These are phyloP conservation scores for Byssoonygena ceratinophila DNA, from an alignment of 2,329 filamentous ascomycete species.

Conservation along the genomic window DNA sequence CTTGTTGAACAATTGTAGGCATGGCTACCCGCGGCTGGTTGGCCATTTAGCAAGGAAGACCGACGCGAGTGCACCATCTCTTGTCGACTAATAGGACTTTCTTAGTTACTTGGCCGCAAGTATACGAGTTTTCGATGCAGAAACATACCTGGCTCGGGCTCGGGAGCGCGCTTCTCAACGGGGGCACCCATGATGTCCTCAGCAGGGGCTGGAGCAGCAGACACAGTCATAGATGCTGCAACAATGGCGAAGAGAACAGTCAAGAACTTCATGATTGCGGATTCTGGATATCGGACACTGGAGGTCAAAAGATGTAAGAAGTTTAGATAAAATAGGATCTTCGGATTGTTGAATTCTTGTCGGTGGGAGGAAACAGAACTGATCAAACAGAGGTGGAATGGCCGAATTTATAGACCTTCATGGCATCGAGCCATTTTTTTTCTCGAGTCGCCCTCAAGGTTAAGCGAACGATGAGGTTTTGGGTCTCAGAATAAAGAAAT, in stretches of 20 bases:
- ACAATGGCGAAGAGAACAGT: conserved; percentile 35
- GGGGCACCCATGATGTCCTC: conserved; percentile 7
- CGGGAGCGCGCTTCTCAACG: conserved; percentile 8
- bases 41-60: conserved; percentile 30
- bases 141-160: conserved; percentile 10
- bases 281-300: background rate
- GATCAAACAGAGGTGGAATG: background rate
- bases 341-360: background rate
- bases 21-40: background rate
- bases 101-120: conserved; percentile 12
- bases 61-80: conserved; percentile 27
- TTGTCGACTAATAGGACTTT: conserved; percentile 17
- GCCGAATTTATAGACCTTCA: conserved; percentile 6
- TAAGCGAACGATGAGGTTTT: background rate
- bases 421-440: background rate
- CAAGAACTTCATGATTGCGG: conserved; percentile 40
- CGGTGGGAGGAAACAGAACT: background rate
- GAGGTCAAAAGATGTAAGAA: background rate
- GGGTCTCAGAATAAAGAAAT: background rate
- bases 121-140: conserved; percentile 24
- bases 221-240: conserved; percentile 29
- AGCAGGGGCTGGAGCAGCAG: conserved; percentile 19
- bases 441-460: background rate
- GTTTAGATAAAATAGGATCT: background rate
- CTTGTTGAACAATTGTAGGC: background rate